phyloP scores from a whole-genome alignment of 805 yeast species.

The Metschnikowia lunata region DNA sequence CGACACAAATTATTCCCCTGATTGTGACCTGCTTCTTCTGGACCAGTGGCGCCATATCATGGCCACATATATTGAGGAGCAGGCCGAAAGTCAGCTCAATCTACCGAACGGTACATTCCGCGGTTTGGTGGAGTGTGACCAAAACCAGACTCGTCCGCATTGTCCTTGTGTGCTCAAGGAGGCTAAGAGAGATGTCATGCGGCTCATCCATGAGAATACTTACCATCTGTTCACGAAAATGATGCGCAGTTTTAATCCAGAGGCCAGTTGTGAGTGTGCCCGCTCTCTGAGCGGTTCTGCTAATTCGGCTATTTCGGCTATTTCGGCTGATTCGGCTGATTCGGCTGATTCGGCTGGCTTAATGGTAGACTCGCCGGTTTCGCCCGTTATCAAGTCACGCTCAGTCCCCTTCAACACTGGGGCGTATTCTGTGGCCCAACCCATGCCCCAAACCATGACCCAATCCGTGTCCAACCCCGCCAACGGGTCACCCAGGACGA shows the following conservation, averaged over 20 bases:
- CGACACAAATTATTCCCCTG: background rate
- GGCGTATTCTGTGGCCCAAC: no score
- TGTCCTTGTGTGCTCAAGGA: slow-evolving; percentile 23
- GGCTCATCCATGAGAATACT: slow-evolving; percentile 33
- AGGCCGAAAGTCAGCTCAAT: slow-evolving; percentile 48
- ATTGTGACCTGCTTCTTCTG: slow-evolving; percentile 1
- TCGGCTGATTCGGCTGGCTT: no score
- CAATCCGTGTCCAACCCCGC: no score
- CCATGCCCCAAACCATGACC: no score
- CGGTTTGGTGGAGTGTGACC: slow-evolving; percentile 16
- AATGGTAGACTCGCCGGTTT: no score
- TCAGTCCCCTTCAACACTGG: no score
- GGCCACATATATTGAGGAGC: slow-evolving; percentile 33
- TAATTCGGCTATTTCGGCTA: no score
- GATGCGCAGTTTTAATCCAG: background rate
- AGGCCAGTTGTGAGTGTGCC: no score
- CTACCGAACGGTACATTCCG: slow-evolving; percentile 37
- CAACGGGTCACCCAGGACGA: no score
- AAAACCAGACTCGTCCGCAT: slow-evolving; percentile 16
- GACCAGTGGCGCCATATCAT: slow-evolving; percentile 40
- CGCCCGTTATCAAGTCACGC: no score
- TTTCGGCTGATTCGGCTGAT: no score
- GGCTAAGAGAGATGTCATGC: slow-evolving; percentile 31
- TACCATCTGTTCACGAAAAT: slow-evolving; percentile 16
- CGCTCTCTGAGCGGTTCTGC: no score